These are phyloP conservation scores for Cercophora scortea DNA, from an alignment of 495 filamentous ascomycete species.

Conservation along the genomic window DNA sequence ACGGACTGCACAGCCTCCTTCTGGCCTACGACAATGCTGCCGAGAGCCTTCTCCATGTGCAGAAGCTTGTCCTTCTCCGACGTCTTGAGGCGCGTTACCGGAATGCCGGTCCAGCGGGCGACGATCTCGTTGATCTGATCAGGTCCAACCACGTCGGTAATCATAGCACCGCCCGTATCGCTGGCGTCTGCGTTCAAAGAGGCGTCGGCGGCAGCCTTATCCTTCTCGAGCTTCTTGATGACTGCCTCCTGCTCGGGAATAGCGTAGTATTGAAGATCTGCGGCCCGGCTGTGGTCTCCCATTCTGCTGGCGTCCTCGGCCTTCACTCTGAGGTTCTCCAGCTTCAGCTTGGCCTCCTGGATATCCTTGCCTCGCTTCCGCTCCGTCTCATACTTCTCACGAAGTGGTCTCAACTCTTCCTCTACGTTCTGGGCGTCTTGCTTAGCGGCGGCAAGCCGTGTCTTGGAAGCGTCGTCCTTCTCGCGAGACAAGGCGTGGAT, in stretches of 20 bases:
- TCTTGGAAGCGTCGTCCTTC: constrained; percentile 85
- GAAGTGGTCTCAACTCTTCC: constrained; percentile 84
- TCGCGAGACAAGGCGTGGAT: constrained; percentile 91
- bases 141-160: constrained; percentile 89
- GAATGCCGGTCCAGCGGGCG: constrained; percentile 91
- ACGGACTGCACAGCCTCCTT: constrained; percentile 91
- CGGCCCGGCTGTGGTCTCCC: constrained; percentile 72
- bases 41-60: constrained; percentile 82
- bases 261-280: constrained; percentile 92
- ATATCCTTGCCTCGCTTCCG: constrained; percentile 81
- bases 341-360: constrained; percentile 92
- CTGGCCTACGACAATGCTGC: constrained; percentile 83
- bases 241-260: constrained; percentile 81
- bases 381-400: constrained; percentile 92
- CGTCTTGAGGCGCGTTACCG: constrained; percentile 85
- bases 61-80: constrained; percentile 96
- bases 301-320: constrained; percentile 83
- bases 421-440: constrained; percentile 85
- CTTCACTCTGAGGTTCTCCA: constrained; percentile 81
- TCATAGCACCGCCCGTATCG: constrained; percentile 55
- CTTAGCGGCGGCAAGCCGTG: constrained; percentile 71
- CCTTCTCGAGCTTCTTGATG: constrained; percentile 72
- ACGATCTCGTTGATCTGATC: constrained; percentile 99
- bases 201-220: constrained; percentile 70
- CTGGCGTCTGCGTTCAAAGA: constrained; percentile 57